Evolutionary conservation across 2,329 filamentous ascomycete species (phyloP).

Genomic region (Capronia epimyces): DNA sequence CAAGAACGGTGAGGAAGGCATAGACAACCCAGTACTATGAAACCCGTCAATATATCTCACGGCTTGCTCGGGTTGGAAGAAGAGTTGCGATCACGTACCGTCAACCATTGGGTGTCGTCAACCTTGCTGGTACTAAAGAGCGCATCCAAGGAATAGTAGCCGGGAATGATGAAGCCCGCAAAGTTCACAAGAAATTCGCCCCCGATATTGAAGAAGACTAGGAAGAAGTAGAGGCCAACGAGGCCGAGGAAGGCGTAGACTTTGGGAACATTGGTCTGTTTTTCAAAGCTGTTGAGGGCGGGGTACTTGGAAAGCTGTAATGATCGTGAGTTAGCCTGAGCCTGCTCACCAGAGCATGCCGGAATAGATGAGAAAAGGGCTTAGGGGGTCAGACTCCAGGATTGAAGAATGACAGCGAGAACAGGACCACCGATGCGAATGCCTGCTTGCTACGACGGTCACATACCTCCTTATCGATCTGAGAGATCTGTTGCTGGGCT

Average conservation of each 20-base stretch:
- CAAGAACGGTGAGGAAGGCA: constrained; percentile 60
- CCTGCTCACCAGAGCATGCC: neutral
- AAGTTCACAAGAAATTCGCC: constrained; percentile 64
- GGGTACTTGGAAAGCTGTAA: constrained; percentile 61
- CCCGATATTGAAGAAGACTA: constrained; percentile 67
- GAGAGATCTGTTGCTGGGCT: constrained; percentile 58
- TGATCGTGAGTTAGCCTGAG: constrained; percentile 7
- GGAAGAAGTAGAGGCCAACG: constrained; percentile 62
- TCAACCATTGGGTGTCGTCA: constrained; percentile 66
- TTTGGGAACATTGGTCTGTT: constrained; percentile 63
- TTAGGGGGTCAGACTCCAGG: constrained; percentile 1
- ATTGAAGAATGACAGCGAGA: neutral
- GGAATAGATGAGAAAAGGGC: constrained; percentile 1
- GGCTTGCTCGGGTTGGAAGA: neutral
- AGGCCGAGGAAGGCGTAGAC: constrained; percentile 62
- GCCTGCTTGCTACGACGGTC: constrained; percentile 20
- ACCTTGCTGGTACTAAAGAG: constrained; percentile 56
- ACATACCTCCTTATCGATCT: constrained; percentile 63
- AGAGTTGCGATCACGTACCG: constrained; percentile 36
- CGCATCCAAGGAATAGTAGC: constrained; percentile 61
- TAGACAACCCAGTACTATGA: constrained; percentile 62
- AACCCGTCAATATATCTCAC: constrained; percentile 20
- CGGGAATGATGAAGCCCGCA: constrained; percentile 59
- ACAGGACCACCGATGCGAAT: neutral
- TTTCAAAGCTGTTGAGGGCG: constrained; percentile 62